Conservation (phyloP, 1,284 basidiomycete genomes). For the Irpex sp. region DNA sequence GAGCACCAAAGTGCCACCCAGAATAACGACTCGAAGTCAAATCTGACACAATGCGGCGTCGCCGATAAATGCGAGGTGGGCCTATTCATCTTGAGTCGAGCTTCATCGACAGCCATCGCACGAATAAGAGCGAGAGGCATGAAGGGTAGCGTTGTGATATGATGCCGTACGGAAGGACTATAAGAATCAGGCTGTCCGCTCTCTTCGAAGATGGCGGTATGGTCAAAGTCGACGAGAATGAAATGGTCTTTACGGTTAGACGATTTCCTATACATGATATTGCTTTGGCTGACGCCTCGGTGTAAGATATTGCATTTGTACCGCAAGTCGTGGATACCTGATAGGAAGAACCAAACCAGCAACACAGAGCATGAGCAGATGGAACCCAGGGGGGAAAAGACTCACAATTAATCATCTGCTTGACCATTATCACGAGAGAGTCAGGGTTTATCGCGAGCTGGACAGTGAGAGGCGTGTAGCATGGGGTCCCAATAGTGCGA, state of each 20-base stretch:
- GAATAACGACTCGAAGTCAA: not conserved
- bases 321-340: not conserved
- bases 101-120: not conserved
- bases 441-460: not conserved
- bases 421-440: not conserved
- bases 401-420: not conserved
- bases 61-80: not conserved
- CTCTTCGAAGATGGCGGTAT: not conserved
- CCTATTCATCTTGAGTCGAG: too few relatives aligned
- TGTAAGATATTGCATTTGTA: not conserved
- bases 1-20: not conserved
- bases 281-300: not conserved
- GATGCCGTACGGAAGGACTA: too few relatives aligned
- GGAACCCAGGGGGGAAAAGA: too few relatives aligned
- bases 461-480: not conserved
- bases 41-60: not conserved
- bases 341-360: not conserved
- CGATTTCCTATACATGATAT: not conserved
- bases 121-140: not conserved
- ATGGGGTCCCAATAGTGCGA: not conserved
- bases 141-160: not conserved
- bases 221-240: not conserved
- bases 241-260: not conserved
- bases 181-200: too few relatives aligned
- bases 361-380: too few relatives aligned